These are phyloP conservation scores for Aspergillus pseudonomiae DNA, from an alignment of 2,329 filamentous ascomycete genomes.

Conservation along the genomic window DNA sequence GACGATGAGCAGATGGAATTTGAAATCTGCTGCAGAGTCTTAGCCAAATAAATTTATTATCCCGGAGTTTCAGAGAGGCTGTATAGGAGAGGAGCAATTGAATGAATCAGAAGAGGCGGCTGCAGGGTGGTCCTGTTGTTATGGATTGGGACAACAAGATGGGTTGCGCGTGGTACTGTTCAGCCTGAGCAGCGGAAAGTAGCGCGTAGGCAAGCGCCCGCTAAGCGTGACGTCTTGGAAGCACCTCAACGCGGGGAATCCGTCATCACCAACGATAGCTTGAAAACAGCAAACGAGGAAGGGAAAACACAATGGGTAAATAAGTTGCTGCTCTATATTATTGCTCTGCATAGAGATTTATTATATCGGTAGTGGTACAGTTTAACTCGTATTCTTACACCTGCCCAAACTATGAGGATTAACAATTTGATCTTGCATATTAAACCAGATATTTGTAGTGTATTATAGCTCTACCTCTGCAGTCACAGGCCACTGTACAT, in stretches of 20 bases:
- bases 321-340: neutral
- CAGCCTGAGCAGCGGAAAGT: neutral
- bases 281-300: too few relatives aligned
- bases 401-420: neutral
- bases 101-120: neutral
- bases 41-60: neutral
- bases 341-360: neutral
- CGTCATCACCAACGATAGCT: conserved; percentile 10
- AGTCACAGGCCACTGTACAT: too few relatives aligned
- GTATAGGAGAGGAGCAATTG: neutral
- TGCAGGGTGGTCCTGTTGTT: neutral
- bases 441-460: neutral
- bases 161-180: neutral
- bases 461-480: neutral
- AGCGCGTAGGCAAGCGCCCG: conserved; percentile 7
- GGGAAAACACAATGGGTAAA: neutral
- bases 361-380: neutral
- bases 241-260: conserved; percentile 3
- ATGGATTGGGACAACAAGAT: neutral
- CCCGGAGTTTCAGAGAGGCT: neutral
- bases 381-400: neutral
- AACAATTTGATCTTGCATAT: neutral
- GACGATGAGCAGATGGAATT: neutral
- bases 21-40: neutral
- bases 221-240: conserved; percentile 24